A percentile compares a stretch with the other conserved stretches of the same genome.
phyloP scores from a whole-genome alignment of 2,329 filamentous ascomycete species.

The Ceratocystiopsis minuta region DNA sequence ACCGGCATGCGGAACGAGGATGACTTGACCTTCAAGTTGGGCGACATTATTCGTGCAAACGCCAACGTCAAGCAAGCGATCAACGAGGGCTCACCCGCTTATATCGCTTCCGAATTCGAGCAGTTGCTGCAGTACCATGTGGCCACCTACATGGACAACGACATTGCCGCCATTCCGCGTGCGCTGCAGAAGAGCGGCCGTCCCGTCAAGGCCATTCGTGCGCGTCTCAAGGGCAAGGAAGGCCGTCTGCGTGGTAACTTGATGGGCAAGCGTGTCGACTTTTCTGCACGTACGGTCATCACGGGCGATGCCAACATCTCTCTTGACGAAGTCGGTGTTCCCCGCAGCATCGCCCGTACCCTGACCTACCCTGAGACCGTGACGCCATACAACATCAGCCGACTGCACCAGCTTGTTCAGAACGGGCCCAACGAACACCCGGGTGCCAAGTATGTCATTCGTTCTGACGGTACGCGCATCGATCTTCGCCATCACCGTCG shows the following conservation, averaged over 20 bases:
- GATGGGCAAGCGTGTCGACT: slow-evolving; percentile 99
- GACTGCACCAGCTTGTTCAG: slow-evolving; percentile 71
- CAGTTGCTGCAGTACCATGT: slow-evolving; percentile 91
- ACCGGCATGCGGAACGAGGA: slow-evolving; percentile 91
- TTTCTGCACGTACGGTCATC: slow-evolving; percentile 98
- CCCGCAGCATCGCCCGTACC: slow-evolving; percentile 77
- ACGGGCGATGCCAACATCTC: slow-evolving; percentile 95
- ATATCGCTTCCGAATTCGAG: slow-evolving; percentile 83
- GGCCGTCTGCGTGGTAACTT: slow-evolving; percentile 93
- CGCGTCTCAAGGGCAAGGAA: slow-evolving; percentile 96
- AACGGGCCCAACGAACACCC: slow-evolving; percentile 92
- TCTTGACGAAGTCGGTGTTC: slow-evolving; percentile 92
- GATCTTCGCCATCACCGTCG: slow-evolving; percentile 88
- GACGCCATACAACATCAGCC: slow-evolving; percentile 92
- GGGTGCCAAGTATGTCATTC: slow-evolving; percentile 89
- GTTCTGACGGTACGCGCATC: slow-evolving; percentile 82
- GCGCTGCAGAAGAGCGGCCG: slow-evolving; percentile 93
- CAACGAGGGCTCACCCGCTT: slow-evolving; percentile 75
- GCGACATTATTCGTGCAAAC: slow-evolving; percentile 96
- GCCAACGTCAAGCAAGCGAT: slow-evolving; percentile 84
- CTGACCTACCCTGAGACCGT: slow-evolving; percentile 95
- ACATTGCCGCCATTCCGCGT: slow-evolving; percentile 88
- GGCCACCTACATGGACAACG: slow-evolving; percentile 99
- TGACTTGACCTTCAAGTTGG: slow-evolving; percentile 97
- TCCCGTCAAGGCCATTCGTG: slow-evolving; percentile 90